These are phyloP conservation scores for Tetrahymena borealis DNA, from an alignment of 73 alveolate genomes.

Conservation along the genomic window DNA sequence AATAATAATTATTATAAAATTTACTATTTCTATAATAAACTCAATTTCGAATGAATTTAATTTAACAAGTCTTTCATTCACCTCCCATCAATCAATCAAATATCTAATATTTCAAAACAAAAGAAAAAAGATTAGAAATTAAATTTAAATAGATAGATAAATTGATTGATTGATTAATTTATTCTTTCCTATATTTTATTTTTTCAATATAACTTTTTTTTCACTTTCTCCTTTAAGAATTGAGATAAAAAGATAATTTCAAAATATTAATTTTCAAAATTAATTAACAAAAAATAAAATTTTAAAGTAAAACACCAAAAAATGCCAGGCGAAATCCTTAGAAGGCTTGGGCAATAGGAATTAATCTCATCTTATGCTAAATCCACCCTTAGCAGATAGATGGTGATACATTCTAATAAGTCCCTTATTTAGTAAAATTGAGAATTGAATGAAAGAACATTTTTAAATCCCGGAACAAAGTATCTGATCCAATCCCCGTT, in stretches of 20 bases:
- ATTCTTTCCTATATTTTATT: too few relatives aligned
- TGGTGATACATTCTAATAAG: neutral
- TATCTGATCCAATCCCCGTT: neutral
- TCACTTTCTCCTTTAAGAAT: neutral
- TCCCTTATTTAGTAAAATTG: neutral
- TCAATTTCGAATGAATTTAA: too few relatives aligned
- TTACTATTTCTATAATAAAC: too few relatives aligned
- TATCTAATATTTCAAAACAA: too few relatives aligned
- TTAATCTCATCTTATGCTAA: neutral
- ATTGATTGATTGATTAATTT: too few relatives aligned
- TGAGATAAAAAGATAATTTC: neutral
- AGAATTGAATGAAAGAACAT: neutral
- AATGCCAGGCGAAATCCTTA: neutral
- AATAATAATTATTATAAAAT: too few relatives aligned
- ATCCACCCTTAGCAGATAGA: neutral
- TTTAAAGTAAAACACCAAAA: neutral
- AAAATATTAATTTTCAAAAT: neutral
- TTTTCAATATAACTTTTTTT: neutral
- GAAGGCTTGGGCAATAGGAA: neutral
- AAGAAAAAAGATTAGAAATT: too few relatives aligned
- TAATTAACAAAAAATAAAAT: neutral
- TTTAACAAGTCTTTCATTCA: too few relatives aligned
- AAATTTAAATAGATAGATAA: too few relatives aligned
- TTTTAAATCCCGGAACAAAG: neutral
- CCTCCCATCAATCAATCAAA: too few relatives aligned